Base-by-base conservation (phyloP, 805 yeast species). In the Barnettozyma salicaria region DNA sequence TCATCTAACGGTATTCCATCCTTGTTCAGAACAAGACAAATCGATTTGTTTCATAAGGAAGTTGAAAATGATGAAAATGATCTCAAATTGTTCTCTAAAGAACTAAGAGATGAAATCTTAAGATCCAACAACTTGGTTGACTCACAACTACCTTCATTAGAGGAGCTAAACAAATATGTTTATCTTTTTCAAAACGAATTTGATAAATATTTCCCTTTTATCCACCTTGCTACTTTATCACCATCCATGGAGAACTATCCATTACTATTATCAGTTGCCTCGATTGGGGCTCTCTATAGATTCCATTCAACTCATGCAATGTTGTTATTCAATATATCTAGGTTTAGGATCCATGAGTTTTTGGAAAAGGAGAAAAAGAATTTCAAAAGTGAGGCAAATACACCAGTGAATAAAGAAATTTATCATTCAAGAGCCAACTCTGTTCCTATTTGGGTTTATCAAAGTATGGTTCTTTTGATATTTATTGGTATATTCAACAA, bases 401-500 rank as follows among this genome's bases (percentile, higher is more conserved):
- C n/a, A n/a, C n/a, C n/a, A n/a, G n/a, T n/a, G n/a, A n/a, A n/a
- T n/a, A 50, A 39, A 19, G 25, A 32, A 18, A 29, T 25, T 1
- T 30, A 31, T 19, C 28, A 31, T 19, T n/a, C 22, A 10, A 34
- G 27, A 27, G 30, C 34, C 12, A 74, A 75, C 47, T 73, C 74
- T 29, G 80, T 88, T 19, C 95, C 96, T 4, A 63, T 87, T 27
- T 86, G 96, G 95, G 62, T 86, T 38, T 77, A 89, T 30, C 97
- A 89, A 57, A 75, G 90, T 4, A 73, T 87, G 58, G 79, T 89
- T 0, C 67, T 90, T 31, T 74, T 88, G 22, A 88, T 86, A 8
- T 76, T 87, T 34, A 80, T 85, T 55, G 96, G 96, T 1, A 68
- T 89, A 24, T 88, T 88, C 64, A 83, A 86, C 34, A 70, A 69